Evolutionary conservation across 768 basidiomycete genomes (phyloP).

Genomic region (Hygrophoropsis aurantiaca): DNA sequence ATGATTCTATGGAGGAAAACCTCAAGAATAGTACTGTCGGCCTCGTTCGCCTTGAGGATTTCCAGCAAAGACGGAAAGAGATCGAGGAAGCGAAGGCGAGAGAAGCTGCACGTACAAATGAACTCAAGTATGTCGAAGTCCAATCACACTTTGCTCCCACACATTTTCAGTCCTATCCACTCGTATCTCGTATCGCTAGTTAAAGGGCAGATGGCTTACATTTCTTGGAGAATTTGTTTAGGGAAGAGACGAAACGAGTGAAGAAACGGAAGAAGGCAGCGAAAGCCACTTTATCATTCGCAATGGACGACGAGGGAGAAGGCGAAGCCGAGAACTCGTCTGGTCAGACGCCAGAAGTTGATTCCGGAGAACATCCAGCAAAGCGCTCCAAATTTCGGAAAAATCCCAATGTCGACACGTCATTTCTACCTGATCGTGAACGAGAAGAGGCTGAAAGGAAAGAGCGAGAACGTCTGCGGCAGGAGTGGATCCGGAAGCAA

Average conservation of each 20-base stretch:
- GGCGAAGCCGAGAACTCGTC: constrained; percentile 40
- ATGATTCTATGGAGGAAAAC: constrained; percentile 92
- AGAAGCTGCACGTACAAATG: constrained; percentile 81
- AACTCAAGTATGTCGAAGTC: constrained; percentile 74
- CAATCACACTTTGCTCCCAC: too few relatives aligned
- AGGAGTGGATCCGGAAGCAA: constrained; percentile 82
- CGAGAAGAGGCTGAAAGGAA: constrained; percentile 90
- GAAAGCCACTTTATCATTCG: constrained; percentile 90
- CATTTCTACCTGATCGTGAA: constrained; percentile 96
- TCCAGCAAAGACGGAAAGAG: constrained; percentile 84
- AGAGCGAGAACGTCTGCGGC: constrained; percentile 83
- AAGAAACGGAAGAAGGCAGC: constrained; percentile 93
- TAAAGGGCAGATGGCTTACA: constrained; percentile 57
- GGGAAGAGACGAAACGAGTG: constrained; percentile 78
- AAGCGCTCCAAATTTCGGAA: constrained; percentile 87
- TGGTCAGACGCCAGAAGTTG: constrained; percentile 37
- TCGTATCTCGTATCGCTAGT: constrained; percentile 12
- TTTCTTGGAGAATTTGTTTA: constrained; percentile 81
- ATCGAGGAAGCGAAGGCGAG: constrained; percentile 89
- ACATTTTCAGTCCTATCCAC: constrained; percentile 25
- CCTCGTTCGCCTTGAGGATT: constrained; percentile 88
- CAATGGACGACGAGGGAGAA: constrained; percentile 72
- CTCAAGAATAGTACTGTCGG: constrained; percentile 92
- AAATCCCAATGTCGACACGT: constrained; percentile 96
- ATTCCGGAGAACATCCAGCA: constrained; percentile 44